Conservation (phyloP, 331 rosid genomes). For the Acacia pycnantha region DNA sequence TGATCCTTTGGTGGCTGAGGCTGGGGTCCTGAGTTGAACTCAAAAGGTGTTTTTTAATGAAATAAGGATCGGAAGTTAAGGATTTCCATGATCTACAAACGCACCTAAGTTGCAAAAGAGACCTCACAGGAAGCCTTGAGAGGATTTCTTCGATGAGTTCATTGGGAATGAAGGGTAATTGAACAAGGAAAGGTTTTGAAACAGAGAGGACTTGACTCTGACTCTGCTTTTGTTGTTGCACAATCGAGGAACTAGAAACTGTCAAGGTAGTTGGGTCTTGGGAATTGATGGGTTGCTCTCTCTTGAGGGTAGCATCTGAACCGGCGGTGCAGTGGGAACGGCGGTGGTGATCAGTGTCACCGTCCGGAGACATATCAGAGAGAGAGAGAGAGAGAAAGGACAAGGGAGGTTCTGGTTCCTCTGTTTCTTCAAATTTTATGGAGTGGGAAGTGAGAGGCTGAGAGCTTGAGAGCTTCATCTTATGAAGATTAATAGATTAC, state of each 20-base stretch:
- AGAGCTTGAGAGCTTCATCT: conserved; percentile 13
- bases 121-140: conserved; percentile 43
- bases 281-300: not conserved
- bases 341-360: not conserved
- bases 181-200: not conserved
- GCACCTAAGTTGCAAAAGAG: conserved; percentile 40
- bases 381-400: not conserved
- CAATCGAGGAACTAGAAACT: not conserved
- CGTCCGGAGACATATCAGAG: not conserved
- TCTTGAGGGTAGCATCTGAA: not conserved
- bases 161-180: conserved; percentile 35
- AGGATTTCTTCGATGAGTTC: conserved; percentile 47
- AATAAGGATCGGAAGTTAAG: conserved; percentile 42
- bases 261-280: not conserved
- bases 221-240: conserved; percentile 5
- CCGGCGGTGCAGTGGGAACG: not conserved
- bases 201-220: not conserved
- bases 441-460: not conserved
- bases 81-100: conserved; percentile 46
- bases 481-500: conserved; percentile 1
- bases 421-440: not conserved
- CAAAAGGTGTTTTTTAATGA: conserved; percentile 36
- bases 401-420: not conserved
- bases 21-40: conserved; percentile 26
- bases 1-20: conserved; percentile 34